These are phyloP conservation scores for Sinapis alba DNA, from an alignment of 441 rosid genomes.

Conservation along the genomic window DNA sequence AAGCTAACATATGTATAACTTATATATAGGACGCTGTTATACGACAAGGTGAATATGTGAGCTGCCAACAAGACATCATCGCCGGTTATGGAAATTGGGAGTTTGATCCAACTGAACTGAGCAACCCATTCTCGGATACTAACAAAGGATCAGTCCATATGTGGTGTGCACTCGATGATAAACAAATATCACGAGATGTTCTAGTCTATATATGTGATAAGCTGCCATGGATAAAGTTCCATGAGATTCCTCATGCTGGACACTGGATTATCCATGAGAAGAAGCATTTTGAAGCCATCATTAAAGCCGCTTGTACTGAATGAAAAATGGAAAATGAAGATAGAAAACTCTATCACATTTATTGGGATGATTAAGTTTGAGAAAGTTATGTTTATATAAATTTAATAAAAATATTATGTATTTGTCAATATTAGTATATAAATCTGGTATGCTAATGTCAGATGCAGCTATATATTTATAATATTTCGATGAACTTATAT, in stretches of 20 bases:
- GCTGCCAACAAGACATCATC: constrained; percentile 51
- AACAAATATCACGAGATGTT: constrained; percentile 47
- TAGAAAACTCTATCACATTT: too few relatives aligned
- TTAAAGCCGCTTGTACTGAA: constrained; percentile 49
- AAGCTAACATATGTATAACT: too few relatives aligned
- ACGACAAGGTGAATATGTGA: constrained; percentile 32
- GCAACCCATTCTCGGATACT: constrained; percentile 52
- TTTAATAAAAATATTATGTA: too few relatives aligned
- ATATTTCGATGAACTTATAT: too few relatives aligned
- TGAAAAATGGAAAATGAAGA: background rate
- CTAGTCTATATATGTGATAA: too few relatives aligned
- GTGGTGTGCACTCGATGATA: constrained; percentile 63
- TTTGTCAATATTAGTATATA: too few relatives aligned
- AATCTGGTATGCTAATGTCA: too few relatives aligned
- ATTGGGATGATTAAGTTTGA: too few relatives aligned
- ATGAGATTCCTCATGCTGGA: constrained; percentile 54
- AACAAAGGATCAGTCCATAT: constrained; percentile 53
- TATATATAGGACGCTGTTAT: too few relatives aligned
- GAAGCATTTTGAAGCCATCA: constrained; percentile 28
- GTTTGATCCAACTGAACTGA: constrained; percentile 56
- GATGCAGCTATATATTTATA: too few relatives aligned
- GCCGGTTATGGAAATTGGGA: constrained; percentile 52
- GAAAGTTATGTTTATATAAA: too few relatives aligned
- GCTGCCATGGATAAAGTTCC: constrained; percentile 63
- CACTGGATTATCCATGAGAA: constrained; percentile 45